Evolutionary conservation across 2,329 filamentous ascomycete genomes (phyloP), one percentile per base, ranked within the genome.

Genomic region (Penicillium expansum): DNA sequence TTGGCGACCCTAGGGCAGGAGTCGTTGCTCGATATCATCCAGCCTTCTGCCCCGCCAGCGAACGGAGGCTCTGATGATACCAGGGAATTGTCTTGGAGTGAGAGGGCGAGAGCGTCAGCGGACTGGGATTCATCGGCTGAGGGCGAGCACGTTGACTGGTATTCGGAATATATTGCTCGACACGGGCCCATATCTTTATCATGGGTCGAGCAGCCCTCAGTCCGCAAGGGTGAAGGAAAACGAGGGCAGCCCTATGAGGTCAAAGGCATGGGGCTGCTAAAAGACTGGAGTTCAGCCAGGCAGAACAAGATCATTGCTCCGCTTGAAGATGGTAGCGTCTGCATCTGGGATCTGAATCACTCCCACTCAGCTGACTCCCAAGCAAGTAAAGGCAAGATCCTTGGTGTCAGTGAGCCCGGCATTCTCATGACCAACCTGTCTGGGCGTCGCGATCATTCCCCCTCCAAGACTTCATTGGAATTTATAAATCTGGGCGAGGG

Each of bases 271-370:
- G 90, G 88, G 0, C 69, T 94, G 9, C 86, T 88, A 54, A 79
- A 82, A 7, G 81, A 82, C 20, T 77, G 77, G 64, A 77, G 75
- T 22, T 78, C 80, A 1, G 80, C 79, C 33, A 76, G 79, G n/a
- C 75, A 82, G 18, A 78, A 83, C 24, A 79, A 87, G 52, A 86
- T 90, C 0, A 82, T 96, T 16, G 87, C 89, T 0, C 91, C 92
- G 2, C 78, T 96, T 8, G 91, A 95, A 56, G 90, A 97, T 69
- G 92, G 92, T 0, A 91, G 90, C 50, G 82, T 97, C n/a, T 90
- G 88, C 64, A 75, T 96, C 7, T 97, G 92, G 92, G 89, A 96
- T 68, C 77, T 90, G 49, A 85, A 82, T 53, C 67, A 71, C 55
- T 71, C 71, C 4, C 70, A 74, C 55, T 62, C 61, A 1, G 61